A percentile compares a stretch with the other conserved stretches of the same genome.
Conservation (phyloP, 768 basidiomycete genomes). For the Suillus plorans region DNA sequence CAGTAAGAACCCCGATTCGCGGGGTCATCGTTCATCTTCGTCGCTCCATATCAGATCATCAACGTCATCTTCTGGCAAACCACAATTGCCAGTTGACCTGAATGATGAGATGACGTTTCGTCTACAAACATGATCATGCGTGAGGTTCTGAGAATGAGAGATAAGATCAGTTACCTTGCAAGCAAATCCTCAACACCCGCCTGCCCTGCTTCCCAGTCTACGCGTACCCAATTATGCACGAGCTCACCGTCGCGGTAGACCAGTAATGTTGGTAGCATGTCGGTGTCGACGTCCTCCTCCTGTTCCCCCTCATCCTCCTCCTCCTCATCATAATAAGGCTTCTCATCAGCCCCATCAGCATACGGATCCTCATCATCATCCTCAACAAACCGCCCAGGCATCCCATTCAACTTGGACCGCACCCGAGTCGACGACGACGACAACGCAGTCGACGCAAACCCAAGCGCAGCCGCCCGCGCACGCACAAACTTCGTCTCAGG, state of each 20-base stretch:
- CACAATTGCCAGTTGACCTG: constrained; percentile 37
- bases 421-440: constrained; percentile 11
- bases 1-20: background rate
- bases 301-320: constrained; percentile 44
- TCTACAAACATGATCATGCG: constrained; percentile 4
- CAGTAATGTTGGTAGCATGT: constrained; percentile 76
- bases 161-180: constrained; percentile 42
- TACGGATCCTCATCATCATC: constrained; percentile 53
- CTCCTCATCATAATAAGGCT: constrained; percentile 35
- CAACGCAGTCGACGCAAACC: constrained; percentile 53
- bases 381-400: constrained; percentile 17
- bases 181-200: constrained; percentile 71
- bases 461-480: constrained; percentile 71
- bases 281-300: constrained; percentile 70
- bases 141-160: background rate
- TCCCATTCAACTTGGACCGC: background rate
- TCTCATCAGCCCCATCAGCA: constrained; percentile 34
- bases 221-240: constrained; percentile 87
- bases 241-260: constrained; percentile 79
- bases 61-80: constrained; percentile 49
- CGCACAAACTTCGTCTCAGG: constrained; percentile 81
- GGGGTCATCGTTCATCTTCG: constrained; percentile 35
- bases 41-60: constrained; percentile 56
- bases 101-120: constrained; percentile 25
- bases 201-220: constrained; percentile 79